These are phyloP conservation scores for Coprinopsis strossmayeri DNA, from an alignment of 768 basidiomycete species.

Conservation along the genomic window DNA sequence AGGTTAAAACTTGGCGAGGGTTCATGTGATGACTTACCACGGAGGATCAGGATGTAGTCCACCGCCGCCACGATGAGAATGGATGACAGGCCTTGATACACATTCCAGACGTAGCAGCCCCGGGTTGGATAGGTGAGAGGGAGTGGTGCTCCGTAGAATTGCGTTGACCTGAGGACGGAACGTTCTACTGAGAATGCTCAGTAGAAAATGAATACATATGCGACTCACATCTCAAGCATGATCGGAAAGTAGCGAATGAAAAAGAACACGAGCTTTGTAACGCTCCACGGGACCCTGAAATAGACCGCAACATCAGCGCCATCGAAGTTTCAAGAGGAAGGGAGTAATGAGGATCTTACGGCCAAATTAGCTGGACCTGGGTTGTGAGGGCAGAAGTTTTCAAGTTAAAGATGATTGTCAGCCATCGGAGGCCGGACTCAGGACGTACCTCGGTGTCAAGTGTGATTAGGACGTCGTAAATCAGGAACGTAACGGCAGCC, in stretches of 20 bases:
- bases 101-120: slow-evolving; percentile 39
- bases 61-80: slow-evolving; percentile 24
- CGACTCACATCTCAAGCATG: slow-evolving; percentile 28
- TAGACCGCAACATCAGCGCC: not conserved
- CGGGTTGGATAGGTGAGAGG: slow-evolving; percentile 29
- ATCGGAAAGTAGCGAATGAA: slow-evolving; percentile 31
- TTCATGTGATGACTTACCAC: slow-evolving; percentile 21
- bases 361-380: slow-evolving; percentile 35
- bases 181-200: not conserved
- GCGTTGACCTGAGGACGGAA: slow-evolving; percentile 22
- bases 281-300: slow-evolving; percentile 20
- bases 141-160: slow-evolving; percentile 26
- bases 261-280: slow-evolving; percentile 31
- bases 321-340: not conserved
- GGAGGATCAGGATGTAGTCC: slow-evolving; percentile 35
- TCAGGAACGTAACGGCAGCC: slow-evolving; percentile 29
- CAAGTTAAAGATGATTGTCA: too few species aligned
- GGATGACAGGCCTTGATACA: slow-evolving; percentile 31
- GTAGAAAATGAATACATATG: too few species aligned
- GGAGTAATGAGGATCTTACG: slow-evolving; percentile 23
- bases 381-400: not conserved
- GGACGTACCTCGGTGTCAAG: slow-evolving; percentile 33
- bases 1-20: too few species aligned
- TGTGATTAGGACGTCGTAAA: slow-evolving; percentile 38
- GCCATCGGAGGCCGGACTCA: too few species aligned